Conservation (phyloP, 2,329 filamentous ascomycete genomes). For the Cladosporium oxysporum region DNA sequence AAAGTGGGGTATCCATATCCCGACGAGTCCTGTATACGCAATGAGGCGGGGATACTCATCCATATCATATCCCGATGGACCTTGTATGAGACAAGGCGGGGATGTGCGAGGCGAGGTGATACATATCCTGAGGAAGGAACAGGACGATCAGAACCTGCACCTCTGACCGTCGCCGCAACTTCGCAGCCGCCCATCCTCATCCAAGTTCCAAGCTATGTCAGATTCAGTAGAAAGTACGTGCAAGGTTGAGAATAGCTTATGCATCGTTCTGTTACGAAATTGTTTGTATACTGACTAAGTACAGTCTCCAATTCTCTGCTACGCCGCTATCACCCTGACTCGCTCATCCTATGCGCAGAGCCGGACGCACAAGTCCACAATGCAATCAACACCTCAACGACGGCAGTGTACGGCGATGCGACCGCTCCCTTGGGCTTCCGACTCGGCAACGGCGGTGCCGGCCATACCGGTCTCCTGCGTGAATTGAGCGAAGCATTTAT, state of each 20-base stretch:
- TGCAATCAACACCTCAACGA: not conserved
- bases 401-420: not conserved
- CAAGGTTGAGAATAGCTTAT: not conserved
- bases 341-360: not conserved
- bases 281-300: not conserved
- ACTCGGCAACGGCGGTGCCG: not conserved
- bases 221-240: not conserved
- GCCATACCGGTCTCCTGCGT: not conserved
- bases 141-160: not conserved
- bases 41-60: not conserved
- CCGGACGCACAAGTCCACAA: not conserved
- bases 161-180: not conserved
- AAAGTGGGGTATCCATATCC: not conserved
- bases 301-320: not conserved
- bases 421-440: not conserved
- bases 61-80: not conserved
- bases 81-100: not conserved
- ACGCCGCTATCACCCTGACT: not conserved
- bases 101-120: not conserved
- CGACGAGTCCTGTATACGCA: not conserved
- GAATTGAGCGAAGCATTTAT: not conserved
- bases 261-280: not conserved
- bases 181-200: not conserved
- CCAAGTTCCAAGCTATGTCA: not conserved
- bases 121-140: not conserved